Evolutionary conservation across 768 basidiomycete species (phyloP), one percentile per base, ranked within the genome.

Genomic region (Leccinum obscurum): DNA sequence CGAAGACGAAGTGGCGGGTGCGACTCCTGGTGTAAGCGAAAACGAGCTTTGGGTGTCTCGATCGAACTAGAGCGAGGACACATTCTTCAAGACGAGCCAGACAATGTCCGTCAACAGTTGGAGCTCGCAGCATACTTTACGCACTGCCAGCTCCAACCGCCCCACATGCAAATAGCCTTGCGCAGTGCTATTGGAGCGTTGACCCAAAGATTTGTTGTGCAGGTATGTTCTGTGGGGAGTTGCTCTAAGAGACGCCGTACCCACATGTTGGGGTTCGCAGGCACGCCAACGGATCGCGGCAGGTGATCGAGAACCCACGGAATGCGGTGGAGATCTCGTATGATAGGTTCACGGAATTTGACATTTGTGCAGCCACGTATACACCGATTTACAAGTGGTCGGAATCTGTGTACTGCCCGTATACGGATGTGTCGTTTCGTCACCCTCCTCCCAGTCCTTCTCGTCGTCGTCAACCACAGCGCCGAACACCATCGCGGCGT

Each of bases 81-180:
- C 41, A 80, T 95, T 13, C 81, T 81, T 2, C 84, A 90, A 68
- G 87, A 89, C 60, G 90, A 95, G 32, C 92, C n/a, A n/a, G n/a
- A n/a, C 54, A 92, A 95, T 68, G 76, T 89, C 56, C 83, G 84
- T 65, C 85, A 96, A 55, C 89, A 86, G 69, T 83, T 99, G 62
- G 96, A 98, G 72, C 86, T 99, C 14, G 96, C 97, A 0, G 96
- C 95, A 2, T 98, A 98, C 81, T 99, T 99, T 76, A 96, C 97
- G 4, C 94, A 98, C 70, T 97, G 95, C 73, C 82, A 89, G 68
- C 77, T 99, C 51, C 93, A 95, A 76, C 82, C 94, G 1, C 82
- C 88, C 2, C 96, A 99, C 70, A 74, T 92, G 74, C 92, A 93
- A 70, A 92, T 98, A 66, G 95, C 97, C 0, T 79, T 98, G 57